These are phyloP conservation scores for Populus pruinosa DNA, from an alignment of 345 rosid genomes.

Conservation along the genomic window DNA sequence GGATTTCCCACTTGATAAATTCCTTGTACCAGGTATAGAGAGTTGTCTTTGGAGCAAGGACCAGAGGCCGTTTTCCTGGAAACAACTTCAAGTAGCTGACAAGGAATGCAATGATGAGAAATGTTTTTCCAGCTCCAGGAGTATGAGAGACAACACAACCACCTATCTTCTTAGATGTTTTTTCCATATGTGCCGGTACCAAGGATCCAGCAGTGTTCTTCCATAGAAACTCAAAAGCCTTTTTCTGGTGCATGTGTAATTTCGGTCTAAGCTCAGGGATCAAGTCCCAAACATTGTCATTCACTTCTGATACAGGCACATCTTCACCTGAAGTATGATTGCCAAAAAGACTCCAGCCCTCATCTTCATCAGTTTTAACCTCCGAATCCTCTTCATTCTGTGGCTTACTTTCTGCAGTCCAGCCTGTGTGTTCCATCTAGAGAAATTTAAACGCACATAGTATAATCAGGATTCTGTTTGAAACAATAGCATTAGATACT, in stretches of 20 bases:
- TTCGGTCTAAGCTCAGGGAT: slow-evolving; percentile 69
- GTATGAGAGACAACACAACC: slow-evolving; percentile 94
- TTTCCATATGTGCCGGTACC: slow-evolving; percentile 55
- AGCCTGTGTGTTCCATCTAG: slow-evolving; percentile 42
- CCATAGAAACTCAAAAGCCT: slow-evolving; percentile 95
- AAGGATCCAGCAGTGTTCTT: slow-evolving; percentile 70
- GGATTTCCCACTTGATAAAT: slow-evolving; percentile 84
- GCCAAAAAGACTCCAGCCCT: slow-evolving; percentile 24
- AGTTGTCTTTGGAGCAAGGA: slow-evolving; percentile 94
- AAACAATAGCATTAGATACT: neutral
- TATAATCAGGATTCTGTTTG: slow-evolving; percentile 5
- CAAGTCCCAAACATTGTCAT: slow-evolving; percentile 75
- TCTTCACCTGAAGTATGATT: slow-evolving; percentile 24
- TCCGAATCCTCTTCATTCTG: slow-evolving; percentile 34
- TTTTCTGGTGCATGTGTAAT: slow-evolving; percentile 69
- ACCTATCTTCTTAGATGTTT: slow-evolving; percentile 49
- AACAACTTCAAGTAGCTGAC: slow-evolving; percentile 80
- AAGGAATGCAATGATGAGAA: slow-evolving; percentile 85
- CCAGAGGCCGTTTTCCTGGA: slow-evolving; percentile 77
- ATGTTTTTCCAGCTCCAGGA: slow-evolving; percentile 93
- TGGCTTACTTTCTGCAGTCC: slow-evolving; percentile 37
- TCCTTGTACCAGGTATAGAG: slow-evolving; percentile 95
- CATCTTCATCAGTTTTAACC: slow-evolving; percentile 26
- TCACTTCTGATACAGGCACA: slow-evolving; percentile 36
- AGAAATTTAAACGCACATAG: slow-evolving; percentile 1